Evolutionary conservation across 208 protist genomes (phyloP).

Genomic region (Leishmania major): DNA sequence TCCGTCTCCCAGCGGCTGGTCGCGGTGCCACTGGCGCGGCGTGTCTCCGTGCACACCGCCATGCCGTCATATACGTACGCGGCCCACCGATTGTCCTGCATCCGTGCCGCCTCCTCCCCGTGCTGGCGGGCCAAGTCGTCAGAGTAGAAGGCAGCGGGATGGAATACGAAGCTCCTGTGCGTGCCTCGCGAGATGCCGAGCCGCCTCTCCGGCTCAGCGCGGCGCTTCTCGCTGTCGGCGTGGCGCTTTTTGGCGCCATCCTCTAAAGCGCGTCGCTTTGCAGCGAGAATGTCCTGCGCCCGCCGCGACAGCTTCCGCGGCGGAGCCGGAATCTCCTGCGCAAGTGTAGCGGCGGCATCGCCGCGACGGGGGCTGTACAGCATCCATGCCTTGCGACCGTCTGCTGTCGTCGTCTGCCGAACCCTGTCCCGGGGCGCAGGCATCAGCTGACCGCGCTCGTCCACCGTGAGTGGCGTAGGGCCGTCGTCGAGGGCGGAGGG

Average conservation of each 20-base stretch:
- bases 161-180: slow-evolving; percentile 31
- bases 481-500: slow-evolving; percentile 42
- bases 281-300: slow-evolving; percentile 60
- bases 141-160: slow-evolving; percentile 29
- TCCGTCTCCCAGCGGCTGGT: slow-evolving; percentile 30
- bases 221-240: slow-evolving; percentile 15
- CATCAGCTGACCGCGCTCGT: slow-evolving; percentile 41
- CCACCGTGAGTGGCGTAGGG: slow-evolving; percentile 40
- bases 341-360: slow-evolving; percentile 15
- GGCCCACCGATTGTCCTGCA: slow-evolving; percentile 31
- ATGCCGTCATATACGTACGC: slow-evolving; percentile 37
- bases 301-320: slow-evolving; percentile 64
- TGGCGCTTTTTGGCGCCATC: slow-evolving; percentile 40
- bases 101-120: slow-evolving; percentile 3
- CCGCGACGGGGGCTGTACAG: slow-evolving; percentile 42
- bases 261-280: slow-evolving; percentile 44
- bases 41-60: slow-evolving; percentile 15
- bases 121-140: slow-evolving; percentile 24
- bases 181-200: slow-evolving; percentile 25
- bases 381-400: slow-evolving; percentile 66
- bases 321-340: slow-evolving; percentile 52
- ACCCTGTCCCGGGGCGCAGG: slow-evolving; percentile 42
- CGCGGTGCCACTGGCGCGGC: slow-evolving; percentile 16
- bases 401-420: slow-evolving; percentile 37
- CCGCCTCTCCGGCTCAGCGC: not conserved